These are phyloP conservation scores for Dryas drummondii DNA, from an alignment of 306 rosid species.

Conservation along the genomic window DNA sequence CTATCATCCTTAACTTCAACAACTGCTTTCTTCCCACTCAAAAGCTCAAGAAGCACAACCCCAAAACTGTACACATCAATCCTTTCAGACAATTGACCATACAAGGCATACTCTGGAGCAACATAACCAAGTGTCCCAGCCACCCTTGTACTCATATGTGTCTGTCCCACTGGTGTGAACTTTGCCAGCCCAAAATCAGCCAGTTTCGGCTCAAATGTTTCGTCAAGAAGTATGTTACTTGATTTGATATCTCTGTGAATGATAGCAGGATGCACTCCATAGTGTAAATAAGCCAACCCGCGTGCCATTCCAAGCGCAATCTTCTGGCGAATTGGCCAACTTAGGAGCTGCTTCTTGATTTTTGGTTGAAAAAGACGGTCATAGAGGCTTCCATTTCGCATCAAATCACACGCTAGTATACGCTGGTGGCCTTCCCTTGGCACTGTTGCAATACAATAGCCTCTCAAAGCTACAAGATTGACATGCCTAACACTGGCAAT, in stretches of 20 bases:
- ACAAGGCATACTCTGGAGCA: slow-evolving; percentile 37
- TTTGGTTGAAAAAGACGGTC: slow-evolving; percentile 30
- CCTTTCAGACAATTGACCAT: slow-evolving; percentile 25
- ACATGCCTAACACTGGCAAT: slow-evolving; percentile 37
- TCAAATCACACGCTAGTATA: slow-evolving; percentile 29
- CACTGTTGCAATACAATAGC: slow-evolving; percentile 22
- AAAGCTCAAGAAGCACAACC: slow-evolving; percentile 31
- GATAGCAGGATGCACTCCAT: slow-evolving; percentile 25
- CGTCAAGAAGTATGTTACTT: slow-evolving; percentile 35
- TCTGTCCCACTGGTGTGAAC: slow-evolving; percentile 28
- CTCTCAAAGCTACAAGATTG: slow-evolving; percentile 27
- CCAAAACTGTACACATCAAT: slow-evolving; percentile 37
- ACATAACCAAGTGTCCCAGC: slow-evolving; percentile 37
- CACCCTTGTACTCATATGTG: slow-evolving; percentile 37
- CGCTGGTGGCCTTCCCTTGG: slow-evolving; percentile 26
- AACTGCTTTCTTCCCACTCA: slow-evolving; percentile 33
- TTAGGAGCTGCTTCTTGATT: slow-evolving; percentile 10
- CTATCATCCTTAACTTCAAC: neutral
- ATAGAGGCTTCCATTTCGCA: slow-evolving; percentile 28
- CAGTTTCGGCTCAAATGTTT: slow-evolving; percentile 28
- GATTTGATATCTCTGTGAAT: slow-evolving; percentile 34
- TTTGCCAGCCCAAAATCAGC: slow-evolving; percentile 35
- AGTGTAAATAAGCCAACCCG: slow-evolving; percentile 35
- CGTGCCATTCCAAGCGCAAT: slow-evolving; percentile 26
- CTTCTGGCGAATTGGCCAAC: slow-evolving; percentile 30